Percentiles rank a stretch among this genome's conserved stretches.
phyloP scores from a whole-genome alignment of 148 eudicot species.

The Heliosperma pusillum region DNA sequence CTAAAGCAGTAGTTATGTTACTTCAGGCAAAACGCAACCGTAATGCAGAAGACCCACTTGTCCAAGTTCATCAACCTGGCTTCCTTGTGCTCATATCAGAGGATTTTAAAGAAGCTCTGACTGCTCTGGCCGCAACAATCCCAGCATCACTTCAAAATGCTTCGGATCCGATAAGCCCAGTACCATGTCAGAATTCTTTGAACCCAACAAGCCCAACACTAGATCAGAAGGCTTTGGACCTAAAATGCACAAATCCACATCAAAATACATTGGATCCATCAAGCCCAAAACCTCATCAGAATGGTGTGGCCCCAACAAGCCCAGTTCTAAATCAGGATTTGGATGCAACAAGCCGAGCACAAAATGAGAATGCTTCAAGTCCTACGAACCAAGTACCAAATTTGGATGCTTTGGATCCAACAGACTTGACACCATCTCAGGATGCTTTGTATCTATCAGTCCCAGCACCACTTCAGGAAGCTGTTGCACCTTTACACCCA shows the following conservation, averaged over 20 bases:
- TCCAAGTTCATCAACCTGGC: conserved; percentile 58
- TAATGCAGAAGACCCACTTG: conserved; percentile 52
- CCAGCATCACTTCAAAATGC: neutral
- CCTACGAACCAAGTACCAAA: neutral
- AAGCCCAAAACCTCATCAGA: neutral
- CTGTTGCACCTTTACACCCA: conserved; percentile 45
- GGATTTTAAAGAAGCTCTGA: conserved; percentile 60
- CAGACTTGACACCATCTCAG: neutral
- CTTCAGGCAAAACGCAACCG: conserved; percentile 63
- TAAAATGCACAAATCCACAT: neutral
- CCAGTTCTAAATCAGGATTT: conserved; percentile 30
- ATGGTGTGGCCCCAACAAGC: neutral
- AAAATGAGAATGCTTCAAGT: neutral
- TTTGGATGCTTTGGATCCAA: neutral
- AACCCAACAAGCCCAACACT: neutral
- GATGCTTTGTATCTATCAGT: conserved; percentile 38
- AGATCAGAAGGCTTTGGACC: neutral
- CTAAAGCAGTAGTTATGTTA: neutral
- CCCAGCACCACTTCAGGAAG: conserved; percentile 39
- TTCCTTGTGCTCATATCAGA: conserved; percentile 70
- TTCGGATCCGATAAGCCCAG: neutral
- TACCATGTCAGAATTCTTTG: neutral
- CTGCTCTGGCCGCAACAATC: neutral
- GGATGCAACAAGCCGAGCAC: conserved; percentile 22
- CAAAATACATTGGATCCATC: neutral